Percentiles rank a stretch among this genome's conserved stretches.
These are phyloP conservation scores for Ogataea trehalophila DNA, from an alignment of 805 yeast species.

Conservation along the genomic window DNA sequence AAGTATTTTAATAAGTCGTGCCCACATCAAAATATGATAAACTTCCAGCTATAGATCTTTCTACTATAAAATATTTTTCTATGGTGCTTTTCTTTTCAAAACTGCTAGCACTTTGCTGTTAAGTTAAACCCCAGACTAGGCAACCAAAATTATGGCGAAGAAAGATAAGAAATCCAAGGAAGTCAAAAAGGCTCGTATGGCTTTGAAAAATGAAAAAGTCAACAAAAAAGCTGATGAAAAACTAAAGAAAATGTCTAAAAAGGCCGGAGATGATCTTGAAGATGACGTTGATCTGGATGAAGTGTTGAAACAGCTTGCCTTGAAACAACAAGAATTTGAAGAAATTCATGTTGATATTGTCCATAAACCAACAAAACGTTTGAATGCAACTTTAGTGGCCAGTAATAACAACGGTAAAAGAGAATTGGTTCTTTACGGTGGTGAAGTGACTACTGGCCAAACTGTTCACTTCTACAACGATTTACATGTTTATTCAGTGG, in stretches of 20 bases:
- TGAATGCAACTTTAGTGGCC: slow-evolving; percentile 71
- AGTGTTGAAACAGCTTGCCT: slow-evolving; percentile 68
- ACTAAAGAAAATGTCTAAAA: slow-evolving; percentile 65
- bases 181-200: slow-evolving; percentile 84
- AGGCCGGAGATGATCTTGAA: slow-evolving; percentile 72
- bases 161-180: slow-evolving; percentile 80
- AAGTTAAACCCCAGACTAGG: too few species aligned
- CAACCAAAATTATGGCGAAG: slow-evolving; percentile 62
- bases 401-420: slow-evolving; percentile 69
- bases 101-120: too few species aligned
- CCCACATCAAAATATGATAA: too few species aligned
- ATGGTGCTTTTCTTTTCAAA: too few species aligned
- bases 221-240: slow-evolving; percentile 68
- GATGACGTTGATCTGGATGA: slow-evolving; percentile 86
- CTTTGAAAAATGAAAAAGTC: slow-evolving; percentile 76
- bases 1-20: too few species aligned
- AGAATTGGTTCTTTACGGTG: slow-evolving; percentile 86
- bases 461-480: slow-evolving; percentile 78
- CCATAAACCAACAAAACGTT: slow-evolving; percentile 59
- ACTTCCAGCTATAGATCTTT: too few species aligned
- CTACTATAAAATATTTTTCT: too few species aligned
- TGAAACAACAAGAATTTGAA: slow-evolving; percentile 74
- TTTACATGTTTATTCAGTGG: slow-evolving; percentile 64
- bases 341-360: slow-evolving; percentile 60
- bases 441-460: slow-evolving; percentile 57